Evolutionary conservation across 805 yeast genomes (phyloP).

Genomic region (Yarrowia keelungensis): DNA sequence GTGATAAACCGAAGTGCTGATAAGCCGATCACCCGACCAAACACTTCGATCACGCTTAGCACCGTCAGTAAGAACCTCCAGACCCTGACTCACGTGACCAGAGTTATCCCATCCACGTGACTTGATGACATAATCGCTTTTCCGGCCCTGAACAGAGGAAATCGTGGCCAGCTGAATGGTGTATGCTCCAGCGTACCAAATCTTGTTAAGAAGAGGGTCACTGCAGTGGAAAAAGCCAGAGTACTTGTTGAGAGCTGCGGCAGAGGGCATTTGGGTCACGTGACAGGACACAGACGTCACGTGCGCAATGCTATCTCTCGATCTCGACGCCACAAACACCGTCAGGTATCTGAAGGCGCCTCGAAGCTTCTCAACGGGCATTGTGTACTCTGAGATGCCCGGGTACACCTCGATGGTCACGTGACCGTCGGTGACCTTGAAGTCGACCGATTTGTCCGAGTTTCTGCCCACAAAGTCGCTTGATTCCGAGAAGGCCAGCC

Average conservation of each 20-base stretch:
- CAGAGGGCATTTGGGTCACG: slow-evolving; percentile 22
- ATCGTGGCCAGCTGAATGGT: slow-evolving; percentile 12
- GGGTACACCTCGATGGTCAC: slow-evolving; percentile 12
- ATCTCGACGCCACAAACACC: neutral
- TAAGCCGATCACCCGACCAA: slow-evolving; percentile 19
- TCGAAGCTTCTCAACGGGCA: slow-evolving; percentile 9
- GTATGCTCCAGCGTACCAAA: slow-evolving; percentile 33
- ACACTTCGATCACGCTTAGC: slow-evolving; percentile 15
- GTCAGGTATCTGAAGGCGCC: slow-evolving; percentile 20
- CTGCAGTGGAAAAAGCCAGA: slow-evolving; percentile 16
- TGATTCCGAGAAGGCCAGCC: slow-evolving; percentile 15
- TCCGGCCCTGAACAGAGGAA: slow-evolving; percentile 1
- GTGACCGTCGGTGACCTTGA: slow-evolving; percentile 8
- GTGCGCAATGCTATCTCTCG: neutral
- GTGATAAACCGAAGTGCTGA: slow-evolving; percentile 7
- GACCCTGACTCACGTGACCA: slow-evolving; percentile 18
- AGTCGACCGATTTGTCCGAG: slow-evolving; percentile 31
- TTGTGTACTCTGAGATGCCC: slow-evolving; percentile 8
- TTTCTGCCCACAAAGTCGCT: slow-evolving; percentile 12
- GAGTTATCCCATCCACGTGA: slow-evolving; percentile 19
- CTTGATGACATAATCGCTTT: slow-evolving; percentile 5
- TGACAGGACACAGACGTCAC: slow-evolving; percentile 6
- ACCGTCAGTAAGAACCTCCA: slow-evolving; percentile 18
- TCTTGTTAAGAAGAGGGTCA: neutral
- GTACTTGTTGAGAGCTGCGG: neutral